Conservation (phyloP, 768 basidiomycete genomes). For the Leccinum aurantiacum region DNA sequence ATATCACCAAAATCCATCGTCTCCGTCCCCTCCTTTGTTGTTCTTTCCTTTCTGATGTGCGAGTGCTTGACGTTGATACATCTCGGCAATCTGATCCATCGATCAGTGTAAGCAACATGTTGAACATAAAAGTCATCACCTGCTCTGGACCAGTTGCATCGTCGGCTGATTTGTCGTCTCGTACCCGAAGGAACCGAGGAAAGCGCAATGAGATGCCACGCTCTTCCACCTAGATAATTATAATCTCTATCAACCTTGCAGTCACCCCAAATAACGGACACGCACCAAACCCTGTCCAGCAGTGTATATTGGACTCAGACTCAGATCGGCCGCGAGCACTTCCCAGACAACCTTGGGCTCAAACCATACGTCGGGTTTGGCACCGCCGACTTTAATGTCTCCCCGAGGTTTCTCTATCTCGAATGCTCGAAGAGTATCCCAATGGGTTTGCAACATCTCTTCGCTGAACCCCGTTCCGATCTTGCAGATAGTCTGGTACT, state of each 20-base stretch:
- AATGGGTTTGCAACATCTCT: conserved; percentile 78
- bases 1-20: conserved; percentile 78
- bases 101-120: conserved; percentile 3
- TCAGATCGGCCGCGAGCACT: conserved; percentile 94
- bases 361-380: conserved; percentile 98
- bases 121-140: conserved; percentile 42
- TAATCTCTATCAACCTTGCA: conserved; percentile 2
- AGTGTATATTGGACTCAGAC: conserved; percentile 94
- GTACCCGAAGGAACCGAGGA: conserved; percentile 87
- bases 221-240: conserved; percentile 62
- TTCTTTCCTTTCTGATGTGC: conserved; percentile 75
- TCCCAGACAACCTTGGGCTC: conserved; percentile 98
- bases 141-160: conserved; percentile 94
- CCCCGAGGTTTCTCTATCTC: conserved; percentile 69
- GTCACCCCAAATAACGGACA: conserved; percentile 9
- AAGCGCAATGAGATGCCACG: conserved; percentile 95
- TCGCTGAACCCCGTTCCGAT: conserved; percentile 99
- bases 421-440: conserved; percentile 77
- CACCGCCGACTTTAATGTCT: conserved; percentile 86
- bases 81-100: conserved; percentile 74
- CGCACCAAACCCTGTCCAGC: conserved; percentile 87
- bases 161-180: conserved; percentile 92
- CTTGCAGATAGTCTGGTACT: conserved; percentile 97
- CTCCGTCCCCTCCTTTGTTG: conserved; percentile 56
- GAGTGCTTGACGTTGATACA: conserved; percentile 87